Percentiles rank a stretch among this genome's conserved stretches.
Conservation (phyloP, 2,329 filamentous ascomycete genomes). For the Mycosphaerelloides madeirae region DNA sequence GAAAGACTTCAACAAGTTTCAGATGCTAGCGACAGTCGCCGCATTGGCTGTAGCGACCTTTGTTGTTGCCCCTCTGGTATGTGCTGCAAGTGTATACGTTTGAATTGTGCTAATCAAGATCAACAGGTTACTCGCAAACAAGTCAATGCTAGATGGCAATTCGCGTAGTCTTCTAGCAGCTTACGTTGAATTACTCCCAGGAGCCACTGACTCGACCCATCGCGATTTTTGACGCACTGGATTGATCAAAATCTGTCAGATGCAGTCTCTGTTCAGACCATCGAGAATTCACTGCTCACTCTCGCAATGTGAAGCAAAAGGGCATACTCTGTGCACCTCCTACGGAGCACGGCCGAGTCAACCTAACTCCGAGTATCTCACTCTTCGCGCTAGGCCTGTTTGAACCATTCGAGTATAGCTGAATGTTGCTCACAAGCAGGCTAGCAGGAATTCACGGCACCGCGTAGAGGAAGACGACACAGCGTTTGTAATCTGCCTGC, state of each 20-base stretch:
- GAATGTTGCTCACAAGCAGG: no score
- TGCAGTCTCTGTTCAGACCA: no score
- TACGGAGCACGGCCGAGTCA: no score
- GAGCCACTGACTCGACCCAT: no score
- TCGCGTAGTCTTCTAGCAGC: slow-evolving; percentile 24
- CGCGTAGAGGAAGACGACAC: background rate
- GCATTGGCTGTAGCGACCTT: slow-evolving; percentile 73
- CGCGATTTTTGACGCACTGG: no score
- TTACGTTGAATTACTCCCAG: no score
- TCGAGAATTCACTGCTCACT: no score
- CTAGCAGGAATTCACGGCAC: no score
- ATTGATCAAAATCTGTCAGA: no score
- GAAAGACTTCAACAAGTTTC: slow-evolving; percentile 87
- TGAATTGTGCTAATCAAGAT: slow-evolving; percentile 21
- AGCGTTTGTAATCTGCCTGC: background rate
- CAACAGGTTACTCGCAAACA: slow-evolving; percentile 56
- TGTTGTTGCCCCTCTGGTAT: slow-evolving; percentile 79
- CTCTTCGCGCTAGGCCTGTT: background rate
- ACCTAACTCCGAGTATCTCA: no score
- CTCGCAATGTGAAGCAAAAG: no score
- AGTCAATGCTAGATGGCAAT: slow-evolving; percentile 61
- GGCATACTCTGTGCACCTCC: no score
- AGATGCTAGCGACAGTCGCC: slow-evolving; percentile 76
- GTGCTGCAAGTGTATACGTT: slow-evolving; percentile 34
- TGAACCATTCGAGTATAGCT: slow-evolving; percentile 3